Base-by-base conservation (phyloP, 2,329 filamentous ascomycete genomes). In the Scedosporium boydii region DNA sequence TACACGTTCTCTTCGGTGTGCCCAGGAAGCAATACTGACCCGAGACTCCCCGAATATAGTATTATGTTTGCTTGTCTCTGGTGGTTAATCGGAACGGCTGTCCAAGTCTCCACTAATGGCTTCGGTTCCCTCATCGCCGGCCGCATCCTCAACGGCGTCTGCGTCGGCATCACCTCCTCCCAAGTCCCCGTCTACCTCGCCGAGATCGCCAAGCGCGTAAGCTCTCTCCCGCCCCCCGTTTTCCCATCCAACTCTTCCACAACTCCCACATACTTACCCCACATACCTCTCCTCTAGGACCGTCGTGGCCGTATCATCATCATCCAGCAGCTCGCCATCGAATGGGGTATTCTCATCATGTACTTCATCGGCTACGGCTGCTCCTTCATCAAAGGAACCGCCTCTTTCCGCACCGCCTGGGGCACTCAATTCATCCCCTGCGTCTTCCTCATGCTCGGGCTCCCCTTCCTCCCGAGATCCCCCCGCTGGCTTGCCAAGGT, bases 271-370 rank as follows among this genome's bases (percentile, higher is more conserved):
- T 21, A 10, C 53, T 7, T 9, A 53, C n/a, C 18, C 16, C 34
- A 41, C 23, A 6, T 16, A 68, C 4, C 67, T 69, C 18, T 82
- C 82, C 57, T 79, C 81, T 1, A 68, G 73, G 42, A 78, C 74
- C 66, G 67, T 65, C 81, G 87, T 65, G 87, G 87, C 16, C 81
- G 64, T 27, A 65, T 92, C 41, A 87, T 92, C 16, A 85, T 87
- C 60, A 82, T 84, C 53, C 88, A 91, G 71, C 88, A 91, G 71
- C 88, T 87, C 78, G 86, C 87, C 27, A 91, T 92, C 64, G 89
- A 88, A 66, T 89, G 73, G 72, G 73, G 73, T 65, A 88, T 88
- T 66, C 70, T 88, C 63, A 86, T 88, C 73, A 88, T 88, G 84
- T 89, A 87, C 76, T 87, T 85, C 70, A 82, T 89, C 71, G 81